Percentiles rank a stretch among this genome's conserved stretches.
Conservation (phyloP, 306 rosid genomes). For the Amphicarpaea edgeworthii region DNA sequence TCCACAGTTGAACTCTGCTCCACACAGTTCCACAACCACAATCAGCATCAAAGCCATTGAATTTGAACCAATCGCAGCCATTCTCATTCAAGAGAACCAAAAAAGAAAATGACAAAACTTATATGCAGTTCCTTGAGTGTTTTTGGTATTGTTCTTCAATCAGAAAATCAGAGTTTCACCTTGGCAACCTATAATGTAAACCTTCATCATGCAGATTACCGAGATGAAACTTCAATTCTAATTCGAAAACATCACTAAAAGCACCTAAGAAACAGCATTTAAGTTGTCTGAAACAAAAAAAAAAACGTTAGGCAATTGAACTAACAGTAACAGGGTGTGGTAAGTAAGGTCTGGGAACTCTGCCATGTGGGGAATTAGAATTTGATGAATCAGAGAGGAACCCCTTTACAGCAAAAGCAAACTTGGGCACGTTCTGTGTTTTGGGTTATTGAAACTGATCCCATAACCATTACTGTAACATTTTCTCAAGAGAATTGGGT, state of each 20-base stretch:
- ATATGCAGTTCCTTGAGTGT: not conserved
- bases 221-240: not conserved
- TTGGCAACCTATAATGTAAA: not conserved
- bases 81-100: not conserved
- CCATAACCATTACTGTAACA: constrained; percentile 27
- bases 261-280: not conserved
- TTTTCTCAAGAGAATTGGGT: constrained; percentile 22
- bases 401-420: constrained; percentile 46
- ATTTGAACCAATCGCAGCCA: constrained; percentile 22
- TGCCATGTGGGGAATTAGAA: constrained; percentile 37
- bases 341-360: constrained; percentile 45
- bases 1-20: constrained; percentile 50
- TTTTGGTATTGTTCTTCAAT: not conserved
- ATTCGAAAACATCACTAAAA: not conserved
- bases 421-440: constrained; percentile 42
- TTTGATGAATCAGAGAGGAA: constrained; percentile 56
- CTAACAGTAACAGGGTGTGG: constrained; percentile 52
- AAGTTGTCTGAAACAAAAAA: not conserved
- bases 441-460: constrained; percentile 28
- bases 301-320: constrained; percentile 38
- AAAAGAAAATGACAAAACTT: not conserved
- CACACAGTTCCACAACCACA: constrained; percentile 20
- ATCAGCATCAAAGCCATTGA: constrained; percentile 39
- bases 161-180: not conserved
- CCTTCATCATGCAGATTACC: not conserved